Evolutionary conservation across 306 rosid species (phyloP).

Genomic region (apple (Malus domestica)): ASM211411v1 NC_041800.1:26139233-26139732

Average conservation of each 20-base stretch:
- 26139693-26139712: conserved; percentile 82
- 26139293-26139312: conserved; percentile 94
- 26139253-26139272: conserved; percentile 78
- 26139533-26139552: not conserved
- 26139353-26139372: conserved; percentile 66
- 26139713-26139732: conserved; percentile 62
- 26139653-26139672: not conserved
- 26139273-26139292: conserved; percentile 92
- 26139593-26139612: not conserved
- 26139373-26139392: conserved; percentile 63
- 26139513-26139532: not conserved
- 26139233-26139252: conserved; percentile 61
- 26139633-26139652: not conserved
- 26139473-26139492: not conserved
- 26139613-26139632: not conserved
- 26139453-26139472: not conserved
- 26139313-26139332: conserved; percentile 90
- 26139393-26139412: conserved; percentile 81
- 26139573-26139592: too few relatives aligned
- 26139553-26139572: too few relatives aligned
- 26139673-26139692: conserved; percentile 48
- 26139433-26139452: not conserved
- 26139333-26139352: conserved; percentile 82
- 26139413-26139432: conserved; percentile 18
- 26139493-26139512: not conserved